Evolutionary conservation across 2,329 filamentous ascomycete species (phyloP).

Genomic region (Cryphonectria nitschkei): DNA sequence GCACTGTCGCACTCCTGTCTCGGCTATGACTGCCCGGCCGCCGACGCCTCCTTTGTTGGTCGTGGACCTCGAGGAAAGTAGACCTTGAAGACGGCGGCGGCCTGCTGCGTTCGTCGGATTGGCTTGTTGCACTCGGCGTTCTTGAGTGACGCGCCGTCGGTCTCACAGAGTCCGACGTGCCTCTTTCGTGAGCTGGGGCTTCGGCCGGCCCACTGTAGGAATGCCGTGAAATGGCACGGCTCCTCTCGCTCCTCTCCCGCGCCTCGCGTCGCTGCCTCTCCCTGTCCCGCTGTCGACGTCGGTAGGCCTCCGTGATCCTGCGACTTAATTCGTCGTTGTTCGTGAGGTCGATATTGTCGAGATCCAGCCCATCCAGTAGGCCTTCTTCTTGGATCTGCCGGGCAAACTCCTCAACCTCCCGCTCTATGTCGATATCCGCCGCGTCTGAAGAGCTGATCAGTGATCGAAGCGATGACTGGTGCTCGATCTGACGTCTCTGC

Average conservation of each 20-base stretch:
- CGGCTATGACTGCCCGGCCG: slow-evolving; percentile 55
- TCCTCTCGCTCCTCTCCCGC: slow-evolving; percentile 51
- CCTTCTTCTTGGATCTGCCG: slow-evolving; percentile 87
- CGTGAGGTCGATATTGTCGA: slow-evolving; percentile 81
- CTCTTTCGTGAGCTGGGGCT: slow-evolving; percentile 35
- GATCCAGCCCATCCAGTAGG: slow-evolving; percentile 81
- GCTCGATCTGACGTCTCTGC: slow-evolving; percentile 69
- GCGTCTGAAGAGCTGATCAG: slow-evolving; percentile 80
- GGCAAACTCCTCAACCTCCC: slow-evolving; percentile 86
- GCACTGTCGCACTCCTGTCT: slow-evolving; percentile 56
- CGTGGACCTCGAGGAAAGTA: slow-evolving; percentile 54
- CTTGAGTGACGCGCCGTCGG: slow-evolving; percentile 48
- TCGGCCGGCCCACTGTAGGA: slow-evolving; percentile 36
- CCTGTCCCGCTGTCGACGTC: slow-evolving; percentile 71
- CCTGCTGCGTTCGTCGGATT: slow-evolving; percentile 54
- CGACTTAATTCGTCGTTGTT: slow-evolving; percentile 91
- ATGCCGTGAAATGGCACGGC: slow-evolving; percentile 45
- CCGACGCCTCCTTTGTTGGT: slow-evolving; percentile 46
- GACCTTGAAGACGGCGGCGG: slow-evolving; percentile 53
- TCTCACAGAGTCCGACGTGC: slow-evolving; percentile 36
- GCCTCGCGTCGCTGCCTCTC: slow-evolving; percentile 58
- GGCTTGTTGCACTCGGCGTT: slow-evolving; percentile 49
- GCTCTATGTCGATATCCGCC: slow-evolving; percentile 77
- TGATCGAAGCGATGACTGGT: slow-evolving; percentile 86
- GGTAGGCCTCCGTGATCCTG: slow-evolving; percentile 86